Evolutionary conservation across 2,329 filamentous ascomycete species (phyloP).

Genomic region (Penicillium sp.): DNA sequence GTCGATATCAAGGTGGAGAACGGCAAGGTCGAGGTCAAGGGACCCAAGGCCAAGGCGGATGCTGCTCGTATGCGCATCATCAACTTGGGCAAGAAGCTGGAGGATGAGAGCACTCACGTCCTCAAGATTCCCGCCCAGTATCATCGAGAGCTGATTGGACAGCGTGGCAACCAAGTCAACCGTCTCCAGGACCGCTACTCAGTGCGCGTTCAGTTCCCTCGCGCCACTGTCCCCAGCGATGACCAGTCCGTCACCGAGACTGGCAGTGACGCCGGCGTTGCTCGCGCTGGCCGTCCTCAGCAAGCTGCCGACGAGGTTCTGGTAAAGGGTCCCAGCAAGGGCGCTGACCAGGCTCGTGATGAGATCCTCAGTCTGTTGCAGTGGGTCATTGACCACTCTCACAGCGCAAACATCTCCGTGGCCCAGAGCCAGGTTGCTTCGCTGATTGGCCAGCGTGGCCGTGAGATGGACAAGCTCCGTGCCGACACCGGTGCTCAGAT

Average conservation of each 20-base stretch:
- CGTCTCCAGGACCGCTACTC: slow-evolving; percentile 88
- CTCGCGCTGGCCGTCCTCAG: slow-evolving; percentile 61
- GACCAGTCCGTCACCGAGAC: slow-evolving; percentile 70
- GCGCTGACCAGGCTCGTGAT: slow-evolving; percentile 85
- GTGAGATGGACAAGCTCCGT: slow-evolving; percentile 86
- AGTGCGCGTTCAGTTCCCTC: slow-evolving; percentile 94
- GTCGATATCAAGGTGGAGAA: slow-evolving; percentile 86
- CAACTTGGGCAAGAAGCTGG: slow-evolving; percentile 74
- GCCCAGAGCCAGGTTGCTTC: slow-evolving; percentile 92
- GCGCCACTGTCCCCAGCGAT: slow-evolving; percentile 54
- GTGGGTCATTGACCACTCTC: slow-evolving; percentile 84
- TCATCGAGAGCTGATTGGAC: slow-evolving; percentile 89
- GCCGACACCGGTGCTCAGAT: slow-evolving; percentile 83
- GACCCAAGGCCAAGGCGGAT: slow-evolving; percentile 91
- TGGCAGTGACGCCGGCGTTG: slow-evolving; percentile 62
- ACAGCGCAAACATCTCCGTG: slow-evolving; percentile 75
- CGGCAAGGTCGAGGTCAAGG: slow-evolving; percentile 92
- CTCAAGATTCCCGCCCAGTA: slow-evolving; percentile 92
- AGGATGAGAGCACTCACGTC: slow-evolving; percentile 83
- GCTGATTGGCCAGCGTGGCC: slow-evolving; percentile 85
- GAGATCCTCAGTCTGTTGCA: slow-evolving; percentile 87
- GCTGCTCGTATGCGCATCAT: slow-evolving; percentile 79
- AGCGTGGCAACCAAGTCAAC: slow-evolving; percentile 83
- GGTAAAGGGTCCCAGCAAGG: slow-evolving; percentile 86
- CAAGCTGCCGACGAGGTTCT: slow-evolving; percentile 86